Evolutionary conservation across 2,329 filamentous ascomycete species (phyloP).

Genomic region (Cercospora canescens): DNA sequence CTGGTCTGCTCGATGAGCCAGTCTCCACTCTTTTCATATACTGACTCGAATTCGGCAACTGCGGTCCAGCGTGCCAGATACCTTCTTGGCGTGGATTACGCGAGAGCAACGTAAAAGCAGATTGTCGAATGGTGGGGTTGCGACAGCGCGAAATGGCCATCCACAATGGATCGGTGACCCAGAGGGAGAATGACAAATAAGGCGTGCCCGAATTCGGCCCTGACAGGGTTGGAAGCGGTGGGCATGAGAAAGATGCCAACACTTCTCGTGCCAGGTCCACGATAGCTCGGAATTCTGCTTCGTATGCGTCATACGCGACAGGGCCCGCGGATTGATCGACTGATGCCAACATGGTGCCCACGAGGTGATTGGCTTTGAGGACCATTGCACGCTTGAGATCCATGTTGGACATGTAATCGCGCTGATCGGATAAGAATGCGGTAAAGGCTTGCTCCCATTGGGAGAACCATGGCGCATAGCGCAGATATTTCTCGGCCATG

Average conservation of each 20-base stretch:
- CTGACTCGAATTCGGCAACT: slow-evolving; percentile 28
- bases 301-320: slow-evolving; percentile 34
- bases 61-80: slow-evolving; percentile 36
- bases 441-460: slow-evolving; percentile 35
- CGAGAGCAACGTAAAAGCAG: slow-evolving; percentile 34
- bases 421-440: slow-evolving; percentile 27
- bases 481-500: slow-evolving; percentile 34
- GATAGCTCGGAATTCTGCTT: slow-evolving; percentile 36
- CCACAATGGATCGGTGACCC: slow-evolving; percentile 38
- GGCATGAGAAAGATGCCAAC: slow-evolving; percentile 34
- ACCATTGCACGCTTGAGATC: slow-evolving; percentile 37
- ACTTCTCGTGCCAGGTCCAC: slow-evolving; percentile 36
- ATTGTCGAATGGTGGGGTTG: slow-evolving; percentile 34
- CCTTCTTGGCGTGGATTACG: slow-evolving; percentile 37
- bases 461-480: slow-evolving; percentile 35
- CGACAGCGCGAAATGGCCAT: slow-evolving; percentile 37
- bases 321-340: slow-evolving; percentile 35
- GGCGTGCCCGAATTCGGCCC: slow-evolving; percentile 31
- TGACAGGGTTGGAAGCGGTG: slow-evolving; percentile 33
- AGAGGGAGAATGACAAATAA: slow-evolving; percentile 35
- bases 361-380: slow-evolving; percentile 37
- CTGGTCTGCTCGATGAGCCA: slow-evolving; percentile 14
- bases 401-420: slow-evolving; percentile 31
- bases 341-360: slow-evolving; percentile 35
- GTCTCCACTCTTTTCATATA: slow-evolving; percentile 27